These are phyloP conservation scores for Rhododendron griersonianum DNA, from an alignment of 148 eudicot species.

Conservation along the genomic window DNA sequence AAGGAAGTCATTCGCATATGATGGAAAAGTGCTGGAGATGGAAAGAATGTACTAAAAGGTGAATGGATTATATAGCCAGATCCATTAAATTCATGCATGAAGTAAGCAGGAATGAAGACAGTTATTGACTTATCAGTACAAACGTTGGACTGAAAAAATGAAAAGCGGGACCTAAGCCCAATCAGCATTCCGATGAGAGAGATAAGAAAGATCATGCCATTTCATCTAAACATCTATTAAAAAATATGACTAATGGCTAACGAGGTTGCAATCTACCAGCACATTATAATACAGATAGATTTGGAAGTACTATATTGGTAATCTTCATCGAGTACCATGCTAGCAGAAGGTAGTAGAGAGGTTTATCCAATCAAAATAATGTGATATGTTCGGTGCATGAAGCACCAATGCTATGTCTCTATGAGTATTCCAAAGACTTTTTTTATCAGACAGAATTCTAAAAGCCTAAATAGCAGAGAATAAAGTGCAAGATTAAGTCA, in stretches of 20 bases:
- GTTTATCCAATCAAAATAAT: background rate
- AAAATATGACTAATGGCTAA: background rate
- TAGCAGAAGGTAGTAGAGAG: background rate
- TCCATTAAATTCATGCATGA: background rate
- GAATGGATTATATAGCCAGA: background rate
- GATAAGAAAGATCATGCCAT: background rate
- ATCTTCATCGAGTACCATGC: background rate
- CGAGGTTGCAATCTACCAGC: background rate
- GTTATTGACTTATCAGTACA: background rate
- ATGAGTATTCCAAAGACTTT: background rate
- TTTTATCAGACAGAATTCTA: background rate
- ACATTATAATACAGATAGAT: background rate
- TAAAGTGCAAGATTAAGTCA: background rate
- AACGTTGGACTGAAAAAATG: background rate
- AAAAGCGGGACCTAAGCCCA: background rate
- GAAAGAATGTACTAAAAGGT: background rate
- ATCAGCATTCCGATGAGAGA: background rate
- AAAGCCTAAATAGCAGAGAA: background rate
- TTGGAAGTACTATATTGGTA: background rate
- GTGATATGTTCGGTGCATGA: background rate
- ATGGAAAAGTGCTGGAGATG: background rate
- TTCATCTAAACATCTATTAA: background rate
- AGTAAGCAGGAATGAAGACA: background rate
- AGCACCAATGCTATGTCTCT: background rate
- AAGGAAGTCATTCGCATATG: background rate